Percentiles rank a stretch among this genome's conserved stretches.
Conservation (phyloP, 2,329 filamentous ascomycete genomes). For the Nemania abortiva region DNA sequence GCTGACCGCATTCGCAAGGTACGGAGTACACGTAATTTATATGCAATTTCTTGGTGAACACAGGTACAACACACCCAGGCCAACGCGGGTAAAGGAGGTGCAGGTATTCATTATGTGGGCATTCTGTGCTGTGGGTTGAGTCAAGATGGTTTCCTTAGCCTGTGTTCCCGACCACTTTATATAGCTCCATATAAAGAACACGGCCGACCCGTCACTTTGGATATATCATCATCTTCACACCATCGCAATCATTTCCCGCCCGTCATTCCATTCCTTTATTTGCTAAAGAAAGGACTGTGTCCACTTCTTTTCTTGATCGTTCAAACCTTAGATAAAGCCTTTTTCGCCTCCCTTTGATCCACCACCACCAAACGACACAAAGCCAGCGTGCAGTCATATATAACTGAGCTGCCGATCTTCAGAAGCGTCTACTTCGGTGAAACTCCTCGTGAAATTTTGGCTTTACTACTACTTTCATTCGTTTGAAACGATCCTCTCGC, state of each 20-base stretch:
- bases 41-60: too few relatives aligned
- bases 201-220: not conserved
- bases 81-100: not conserved
- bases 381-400: conserved; percentile 2
- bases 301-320: conserved; percentile 17
- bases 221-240: not conserved
- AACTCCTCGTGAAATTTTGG: not conserved
- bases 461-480: conserved; percentile 24
- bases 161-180: not conserved
- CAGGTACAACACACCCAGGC: too few relatives aligned
- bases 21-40: too few relatives aligned
- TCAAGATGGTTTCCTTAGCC: not conserved
- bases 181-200: not conserved
- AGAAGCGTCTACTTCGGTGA: not conserved
- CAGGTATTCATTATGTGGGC: too few relatives aligned
- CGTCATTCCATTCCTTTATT: conserved; percentile 9
- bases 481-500: conserved; percentile 35
- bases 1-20: too few relatives aligned
- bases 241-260: not conserved
- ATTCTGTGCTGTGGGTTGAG: not conserved
- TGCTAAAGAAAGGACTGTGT: conserved; percentile 28
- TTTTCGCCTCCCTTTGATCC: conserved; percentile 12
- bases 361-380: conserved; percentile 8
- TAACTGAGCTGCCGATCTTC: not conserved
- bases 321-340: conserved; percentile 1